phyloP scores from a whole-genome alignment of 164 flowering plant genomes.

The Magnolia officinalis region DNA sequence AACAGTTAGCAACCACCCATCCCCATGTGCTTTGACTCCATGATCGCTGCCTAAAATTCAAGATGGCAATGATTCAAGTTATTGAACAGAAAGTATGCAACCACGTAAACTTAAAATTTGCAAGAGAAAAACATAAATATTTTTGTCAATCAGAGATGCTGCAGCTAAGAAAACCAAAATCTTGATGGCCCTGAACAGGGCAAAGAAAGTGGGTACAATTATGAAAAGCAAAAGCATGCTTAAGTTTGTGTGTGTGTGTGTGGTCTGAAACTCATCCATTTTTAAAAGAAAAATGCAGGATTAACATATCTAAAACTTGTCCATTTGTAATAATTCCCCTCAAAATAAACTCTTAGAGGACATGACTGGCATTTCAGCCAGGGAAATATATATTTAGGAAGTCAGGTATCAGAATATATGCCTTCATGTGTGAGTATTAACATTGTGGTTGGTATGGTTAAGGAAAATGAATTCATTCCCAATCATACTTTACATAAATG shows the following conservation, averaged over 20 bases:
- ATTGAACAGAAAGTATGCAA: neutral
- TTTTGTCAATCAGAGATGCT: neutral
- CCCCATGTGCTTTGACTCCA: slow-evolving; percentile 94
- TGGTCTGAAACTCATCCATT: no score
- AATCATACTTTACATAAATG: neutral
- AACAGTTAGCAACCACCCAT: slow-evolving; percentile 94
- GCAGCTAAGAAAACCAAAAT: neutral
- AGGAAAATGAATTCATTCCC: neutral
- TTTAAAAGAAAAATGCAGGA: no score
- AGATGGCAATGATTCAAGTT: slow-evolving; percentile 4
- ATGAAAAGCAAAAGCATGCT: neutral
- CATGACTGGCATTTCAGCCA: no score
- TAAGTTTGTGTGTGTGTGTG: neutral
- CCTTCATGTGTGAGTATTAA: neutral
- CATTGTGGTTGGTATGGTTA: neutral
- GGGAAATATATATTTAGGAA: no score
- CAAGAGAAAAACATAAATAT: neutral
- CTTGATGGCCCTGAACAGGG: neutral
- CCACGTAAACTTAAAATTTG: neutral
- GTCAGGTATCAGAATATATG: neutral
- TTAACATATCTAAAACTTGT: no score
- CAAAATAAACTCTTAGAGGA: no score
- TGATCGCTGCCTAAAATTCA: slow-evolving; percentile 71
- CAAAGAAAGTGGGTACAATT: neutral
- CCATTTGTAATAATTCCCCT: no score